These are phyloP conservation scores for Pseudofabraea citricarpa DNA, from an alignment of 2,329 filamentous ascomycete species.

Conservation along the genomic window DNA sequence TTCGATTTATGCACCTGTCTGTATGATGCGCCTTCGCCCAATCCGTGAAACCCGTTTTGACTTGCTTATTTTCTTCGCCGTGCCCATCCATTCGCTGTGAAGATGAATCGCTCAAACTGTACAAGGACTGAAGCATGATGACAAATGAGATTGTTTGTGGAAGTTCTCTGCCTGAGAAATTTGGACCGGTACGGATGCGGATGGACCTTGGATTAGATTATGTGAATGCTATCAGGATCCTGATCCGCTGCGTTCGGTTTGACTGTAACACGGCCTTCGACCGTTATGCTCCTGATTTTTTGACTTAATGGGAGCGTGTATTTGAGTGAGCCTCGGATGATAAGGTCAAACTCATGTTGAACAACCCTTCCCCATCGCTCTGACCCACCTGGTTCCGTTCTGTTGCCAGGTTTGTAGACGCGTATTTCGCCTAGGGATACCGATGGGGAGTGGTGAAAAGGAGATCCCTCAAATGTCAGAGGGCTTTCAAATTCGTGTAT, in stretches of 20 bases:
- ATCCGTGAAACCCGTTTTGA: no score
- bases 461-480: constrained; percentile 83
- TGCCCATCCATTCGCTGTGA: background rate
- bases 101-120: background rate
- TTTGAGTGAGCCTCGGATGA: constrained; percentile 84
- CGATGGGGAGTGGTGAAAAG: constrained; percentile 69
- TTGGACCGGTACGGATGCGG: constrained; percentile 4
- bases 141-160: constrained; percentile 16
- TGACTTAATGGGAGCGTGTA: constrained; percentile 65
- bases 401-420: constrained; percentile 78
- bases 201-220: constrained; percentile 8
- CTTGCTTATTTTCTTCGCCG: background rate
- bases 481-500: constrained; percentile 85
- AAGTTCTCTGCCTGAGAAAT: constrained; percentile 10
- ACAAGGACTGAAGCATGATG: constrained; percentile 1
- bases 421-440: constrained; percentile 79
- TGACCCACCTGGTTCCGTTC: constrained; percentile 74
- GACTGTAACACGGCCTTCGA: constrained; percentile 54
- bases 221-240: constrained; percentile 23
- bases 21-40: no score
- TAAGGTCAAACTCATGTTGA: constrained; percentile 87
- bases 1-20: no score
- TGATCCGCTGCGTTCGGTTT: constrained; percentile 45
- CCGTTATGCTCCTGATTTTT: constrained; percentile 52
- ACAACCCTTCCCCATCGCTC: constrained; percentile 88